Evolutionary conservation across 805 yeast genomes (phyloP).

Genomic region (Candida chilensis): DNA sequence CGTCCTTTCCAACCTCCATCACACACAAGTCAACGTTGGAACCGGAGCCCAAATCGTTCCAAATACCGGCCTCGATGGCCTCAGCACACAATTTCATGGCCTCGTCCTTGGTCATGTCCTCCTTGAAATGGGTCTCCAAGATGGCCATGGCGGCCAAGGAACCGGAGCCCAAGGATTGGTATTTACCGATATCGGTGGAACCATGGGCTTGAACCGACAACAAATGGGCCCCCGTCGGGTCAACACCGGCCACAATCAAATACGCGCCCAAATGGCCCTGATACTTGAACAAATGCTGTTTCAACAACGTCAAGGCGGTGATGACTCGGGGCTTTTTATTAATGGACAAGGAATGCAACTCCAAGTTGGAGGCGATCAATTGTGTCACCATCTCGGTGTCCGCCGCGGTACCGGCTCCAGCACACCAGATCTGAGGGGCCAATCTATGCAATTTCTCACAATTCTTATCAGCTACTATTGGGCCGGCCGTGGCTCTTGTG

Average conservation of each 20-base stretch:
- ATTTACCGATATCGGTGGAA: slow-evolving; percentile 91
- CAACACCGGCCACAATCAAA: slow-evolving; percentile 95
- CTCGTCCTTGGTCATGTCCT: slow-evolving; percentile 71
- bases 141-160: slow-evolving; percentile 98
- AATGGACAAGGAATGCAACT: slow-evolving; percentile 78
- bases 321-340: slow-evolving; percentile 89
- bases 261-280: slow-evolving; percentile 98
- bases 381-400: slow-evolving; percentile 98
- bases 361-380: slow-evolving; percentile 82
- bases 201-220: slow-evolving; percentile 97
- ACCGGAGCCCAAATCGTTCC: slow-evolving; percentile 99
- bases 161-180: slow-evolving; percentile 91
- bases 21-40: slow-evolving; percentile 97
- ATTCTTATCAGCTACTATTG: slow-evolving; percentile 95
- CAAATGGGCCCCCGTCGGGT: slow-evolving; percentile 92
- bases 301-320: slow-evolving; percentile 84
- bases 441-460: slow-evolving; percentile 91
- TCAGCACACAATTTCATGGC: slow-evolving; percentile 88
- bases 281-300: slow-evolving; percentile 92
- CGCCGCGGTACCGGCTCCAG: slow-evolving; percentile 99
- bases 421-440: slow-evolving; percentile 95
- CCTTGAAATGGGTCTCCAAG: slow-evolving; percentile 80
- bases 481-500: slow-evolving; percentile 96
- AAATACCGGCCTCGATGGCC: slow-evolving; percentile 95
- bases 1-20: slow-evolving; percentile 88